A percentile compares a stretch with the other conserved stretches of the same genome.
phyloP scores from a whole-genome alignment of 768 basidiomycete genomes.

The Clavulina sp. region DNA sequence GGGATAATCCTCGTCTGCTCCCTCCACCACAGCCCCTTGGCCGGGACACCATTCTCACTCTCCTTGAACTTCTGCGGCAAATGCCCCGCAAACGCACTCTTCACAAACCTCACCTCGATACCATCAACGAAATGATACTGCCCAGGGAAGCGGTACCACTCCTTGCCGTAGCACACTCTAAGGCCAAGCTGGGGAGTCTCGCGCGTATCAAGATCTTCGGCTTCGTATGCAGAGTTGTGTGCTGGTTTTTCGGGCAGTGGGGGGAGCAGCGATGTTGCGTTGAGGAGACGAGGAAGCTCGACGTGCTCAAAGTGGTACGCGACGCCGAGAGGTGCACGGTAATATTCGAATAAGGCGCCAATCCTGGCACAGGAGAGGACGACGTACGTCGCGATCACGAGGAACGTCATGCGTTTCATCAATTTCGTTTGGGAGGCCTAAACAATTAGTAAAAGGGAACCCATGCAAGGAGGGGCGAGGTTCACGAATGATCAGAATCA shows the following conservation, averaged over 20 bases:
- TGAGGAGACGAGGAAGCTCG: constrained; percentile 72
- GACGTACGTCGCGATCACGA: constrained; percentile 44
- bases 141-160: constrained; percentile 91
- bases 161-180: constrained; percentile 74
- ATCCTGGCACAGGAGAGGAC: constrained; percentile 65
- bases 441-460: not conserved
- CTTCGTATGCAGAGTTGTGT: constrained; percentile 17
- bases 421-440: constrained; percentile 63
- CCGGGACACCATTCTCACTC: constrained; percentile 19
- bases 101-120: constrained; percentile 71
- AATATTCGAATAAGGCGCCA: constrained; percentile 71
- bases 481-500: not conserved
- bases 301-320: constrained; percentile 49
- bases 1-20: constrained; percentile 46
- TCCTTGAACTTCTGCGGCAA: constrained; percentile 67
- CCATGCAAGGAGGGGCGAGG: not conserved
- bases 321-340: constrained; percentile 71
- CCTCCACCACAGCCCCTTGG: constrained; percentile 32
- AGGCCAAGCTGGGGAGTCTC: constrained; percentile 53
- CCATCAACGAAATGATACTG: constrained; percentile 77
- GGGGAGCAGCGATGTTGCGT: constrained; percentile 46
- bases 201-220: constrained; percentile 42
- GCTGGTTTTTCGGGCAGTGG: not conserved
- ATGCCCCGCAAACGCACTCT: constrained; percentile 80
- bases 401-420: constrained; percentile 61